Percentiles rank a stretch among this genome's conserved stretches.
These are phyloP conservation scores for Diplodia intermedia DNA, from an alignment of 2,329 filamentous ascomycete genomes.

Conservation along the genomic window DNA sequence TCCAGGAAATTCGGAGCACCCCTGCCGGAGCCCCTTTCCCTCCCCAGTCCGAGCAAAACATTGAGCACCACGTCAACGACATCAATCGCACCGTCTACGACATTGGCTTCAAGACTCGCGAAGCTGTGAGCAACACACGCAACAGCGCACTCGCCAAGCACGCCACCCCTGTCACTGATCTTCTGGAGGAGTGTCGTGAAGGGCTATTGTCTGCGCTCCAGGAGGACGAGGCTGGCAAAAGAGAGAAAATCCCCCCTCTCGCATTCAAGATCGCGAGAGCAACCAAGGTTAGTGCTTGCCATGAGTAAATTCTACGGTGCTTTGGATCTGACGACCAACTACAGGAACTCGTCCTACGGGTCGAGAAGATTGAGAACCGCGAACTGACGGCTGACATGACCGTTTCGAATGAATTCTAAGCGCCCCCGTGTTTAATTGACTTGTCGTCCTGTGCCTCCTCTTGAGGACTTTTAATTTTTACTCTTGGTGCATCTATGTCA, in stretches of 20 bases:
- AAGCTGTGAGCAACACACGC: slow-evolving; percentile 56
- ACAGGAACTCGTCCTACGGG: slow-evolving; percentile 51
- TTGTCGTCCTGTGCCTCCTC: neutral
- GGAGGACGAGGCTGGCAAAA: slow-evolving; percentile 65
- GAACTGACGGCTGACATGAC: slow-evolving; percentile 39
- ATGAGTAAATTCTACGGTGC: neutral
- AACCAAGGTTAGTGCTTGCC: slow-evolving; percentile 65
- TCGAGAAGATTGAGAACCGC: slow-evolving; percentile 51
- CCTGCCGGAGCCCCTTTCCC: slow-evolving; percentile 37
- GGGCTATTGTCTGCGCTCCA: slow-evolving; percentile 68
- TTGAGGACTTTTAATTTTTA: neutral
- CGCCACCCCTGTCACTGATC: slow-evolving; percentile 59
- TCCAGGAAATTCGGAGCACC: slow-evolving; percentile 67
- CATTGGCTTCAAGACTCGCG: slow-evolving; percentile 69
- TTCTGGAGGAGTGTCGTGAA: slow-evolving; percentile 68
- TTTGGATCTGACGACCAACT: neutral
- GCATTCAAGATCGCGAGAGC: slow-evolving; percentile 87
- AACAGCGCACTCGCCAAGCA: slow-evolving; percentile 61
- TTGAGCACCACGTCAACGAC: slow-evolving; percentile 71
- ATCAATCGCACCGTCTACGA: slow-evolving; percentile 75
- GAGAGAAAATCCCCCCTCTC: slow-evolving; percentile 74
- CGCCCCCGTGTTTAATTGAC: neutral
- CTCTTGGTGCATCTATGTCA: slow-evolving; percentile 1
- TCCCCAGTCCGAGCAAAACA: slow-evolving; percentile 48
- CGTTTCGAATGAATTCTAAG: slow-evolving; percentile 32